Evolutionary conservation across 106 monocot species (phyloP), one percentile per base, ranked within the genome.

Genomic region (Acanthochlamys bracteata): DNA sequence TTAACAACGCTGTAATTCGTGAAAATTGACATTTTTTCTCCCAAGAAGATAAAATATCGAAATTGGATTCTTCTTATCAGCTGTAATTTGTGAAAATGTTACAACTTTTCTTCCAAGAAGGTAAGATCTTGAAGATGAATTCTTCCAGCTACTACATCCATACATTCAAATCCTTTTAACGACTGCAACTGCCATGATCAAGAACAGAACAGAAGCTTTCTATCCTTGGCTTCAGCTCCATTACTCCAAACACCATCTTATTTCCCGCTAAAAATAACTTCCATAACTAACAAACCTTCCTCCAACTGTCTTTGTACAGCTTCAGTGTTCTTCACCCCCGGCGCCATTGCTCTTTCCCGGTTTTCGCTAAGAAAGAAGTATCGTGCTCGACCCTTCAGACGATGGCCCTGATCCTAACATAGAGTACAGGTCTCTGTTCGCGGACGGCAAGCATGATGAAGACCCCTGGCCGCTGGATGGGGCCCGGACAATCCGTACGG

Each of bases 311-410:
- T 33, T 33, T 6, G 33, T 33, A 33, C 6, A 33, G 33, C 33
- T 33, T 33, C 33, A 33, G 4, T 33, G 33, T 33, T 33, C 33
- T 33, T 33, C 33, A 33, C 33, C 39, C 55, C 23, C 53, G 21
- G 16, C 8, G 27, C n/a, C 40, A 17, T 24, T 10, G 11, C 16
- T 24, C 33, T 10, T 16, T 33, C 52, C 11, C 78, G 39, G 60
- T 69, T 24, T 26, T 25, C 11, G 66, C 77, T 65, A 90, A 86
- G 80, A 86, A 89, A 75, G 82, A 84, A 76, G 90, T 90, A 73
- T 86, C 81, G 3, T 94, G 93, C 84, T 94, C 11, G 93, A 94
- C 72, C 84, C 89, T 25, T 94, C 90, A 65, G 89, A 94, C 70
- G 83, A 86, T 39, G 93, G 89, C 0, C 65, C 45, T 0, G 89